Evolutionary conservation across 148 eudicot genomes (phyloP), one percentile per base, ranked within the genome.

Genomic region (Polygonum aviculare): DNA sequence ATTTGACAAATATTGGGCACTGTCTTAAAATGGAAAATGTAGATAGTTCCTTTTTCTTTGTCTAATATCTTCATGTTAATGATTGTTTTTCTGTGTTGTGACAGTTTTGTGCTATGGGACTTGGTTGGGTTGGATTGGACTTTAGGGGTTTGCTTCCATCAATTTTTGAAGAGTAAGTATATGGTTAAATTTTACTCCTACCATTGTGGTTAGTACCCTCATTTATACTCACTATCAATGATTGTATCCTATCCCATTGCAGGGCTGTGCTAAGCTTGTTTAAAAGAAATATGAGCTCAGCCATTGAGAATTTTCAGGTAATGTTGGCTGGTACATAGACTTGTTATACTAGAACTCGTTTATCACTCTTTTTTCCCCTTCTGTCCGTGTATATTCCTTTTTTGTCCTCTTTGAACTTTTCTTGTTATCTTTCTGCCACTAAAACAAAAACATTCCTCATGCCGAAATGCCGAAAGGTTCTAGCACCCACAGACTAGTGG

Each of bases 91-190:
- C 57, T 82, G 74, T 79, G 35, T 72, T 82, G 76, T 82, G 59
- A 78, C 90, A 95, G 99, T 93, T 88, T 82, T 87, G 94, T 76
- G 98, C 98, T 60, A 87, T 93, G 97, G 99, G 99, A 72, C 97
- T 95, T 84, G 98, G 97, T 57, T 89, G 91, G 94, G 99, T 95
- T 81, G 99, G 99, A 79, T 81, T 95, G 84, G 99, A 95, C 85
- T 92, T 90, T 19, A 88, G 99, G n/a, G 94, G 99, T 71, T 87
- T 95, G 84, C 98, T 95, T 84, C 99, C 99, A 47, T 84, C 98
- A 22, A 88, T 95, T 45, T 95, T 95, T 87, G 99, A 95, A 88
- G 98, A 89, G 99, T 95, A 88, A 87, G 77, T 40, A 65, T 74
- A 16, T 73, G 7, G 35, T 69, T 31, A 22, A 22, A 39, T 41